These are phyloP conservation scores for Castanea sativa DNA, from an alignment of 306 rosid species.

Conservation along the genomic window DNA sequence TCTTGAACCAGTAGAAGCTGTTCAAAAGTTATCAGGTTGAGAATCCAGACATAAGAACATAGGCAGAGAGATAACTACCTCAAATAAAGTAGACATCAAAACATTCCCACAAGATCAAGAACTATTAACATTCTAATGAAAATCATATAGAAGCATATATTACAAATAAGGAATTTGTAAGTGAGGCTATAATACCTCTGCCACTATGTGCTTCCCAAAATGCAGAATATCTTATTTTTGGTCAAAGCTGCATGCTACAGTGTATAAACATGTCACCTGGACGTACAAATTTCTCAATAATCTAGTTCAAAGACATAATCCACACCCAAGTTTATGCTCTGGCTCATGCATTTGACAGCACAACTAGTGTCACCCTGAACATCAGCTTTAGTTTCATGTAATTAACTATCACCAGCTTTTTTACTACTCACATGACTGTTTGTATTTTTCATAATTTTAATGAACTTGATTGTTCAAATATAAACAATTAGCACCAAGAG, in stretches of 20 bases:
- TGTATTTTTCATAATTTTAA: background rate
- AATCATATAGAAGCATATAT: background rate
- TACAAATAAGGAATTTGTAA: background rate
- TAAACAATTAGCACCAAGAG: background rate
- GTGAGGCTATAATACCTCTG: background rate
- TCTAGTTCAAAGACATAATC: slow-evolving; percentile 15
- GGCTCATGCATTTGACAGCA: background rate
- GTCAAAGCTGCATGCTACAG: background rate
- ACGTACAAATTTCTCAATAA: slow-evolving; percentile 6
- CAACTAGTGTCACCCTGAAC: background rate
- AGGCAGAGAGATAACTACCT: slow-evolving; percentile 9
- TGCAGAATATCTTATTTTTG: background rate
- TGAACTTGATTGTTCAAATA: background rate
- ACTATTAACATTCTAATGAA: background rate
- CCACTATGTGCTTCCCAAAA: background rate
- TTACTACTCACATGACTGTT: background rate
- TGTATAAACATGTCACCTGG: background rate
- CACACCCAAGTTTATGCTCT: background rate
- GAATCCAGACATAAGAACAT: slow-evolving; percentile 24
- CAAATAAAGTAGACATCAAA: background rate
- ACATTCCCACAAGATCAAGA: background rate
- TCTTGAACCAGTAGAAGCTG: slow-evolving; percentile 91
- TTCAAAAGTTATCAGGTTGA: slow-evolving; percentile 40
- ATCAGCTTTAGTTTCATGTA: background rate
- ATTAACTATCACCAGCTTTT: background rate